These are phyloP conservation scores for Parascedosporium putredinis DNA, from an alignment of 2,329 filamentous ascomycete species.

Conservation along the genomic window DNA sequence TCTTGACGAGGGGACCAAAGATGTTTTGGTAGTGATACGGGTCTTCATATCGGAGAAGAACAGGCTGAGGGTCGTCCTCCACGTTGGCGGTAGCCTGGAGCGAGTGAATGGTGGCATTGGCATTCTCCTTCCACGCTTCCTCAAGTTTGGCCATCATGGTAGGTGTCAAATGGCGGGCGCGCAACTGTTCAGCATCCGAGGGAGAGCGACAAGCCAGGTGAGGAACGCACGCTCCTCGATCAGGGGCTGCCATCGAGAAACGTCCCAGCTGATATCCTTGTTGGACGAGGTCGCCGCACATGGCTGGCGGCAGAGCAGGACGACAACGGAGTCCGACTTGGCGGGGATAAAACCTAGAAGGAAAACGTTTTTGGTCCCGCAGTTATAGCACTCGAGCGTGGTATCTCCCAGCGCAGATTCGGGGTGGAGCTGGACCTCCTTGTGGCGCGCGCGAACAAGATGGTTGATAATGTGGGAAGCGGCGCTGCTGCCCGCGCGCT, in stretches of 20 bases:
- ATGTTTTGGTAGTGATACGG: conserved; percentile 98
- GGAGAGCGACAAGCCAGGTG: conserved; percentile 86
- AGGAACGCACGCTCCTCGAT: conserved; percentile 96
- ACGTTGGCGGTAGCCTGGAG: conserved; percentile 72
- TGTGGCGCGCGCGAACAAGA: conserved; percentile 90
- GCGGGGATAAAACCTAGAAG: conserved; percentile 95
- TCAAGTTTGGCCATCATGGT: conserved; percentile 94
- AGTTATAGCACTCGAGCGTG: conserved; percentile 97
- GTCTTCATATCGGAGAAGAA: conserved; percentile 89
- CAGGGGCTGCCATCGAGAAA: conserved; percentile 91
- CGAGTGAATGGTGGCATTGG: conserved; percentile 77
- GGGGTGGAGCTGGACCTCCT: conserved; percentile 95
- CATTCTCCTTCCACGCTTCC: conserved; percentile 97
- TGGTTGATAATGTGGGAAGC: conserved; percentile 99
- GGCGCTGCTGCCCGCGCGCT: conserved; percentile 93
- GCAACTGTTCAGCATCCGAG: conserved; percentile 89
- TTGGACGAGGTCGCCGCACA: conserved; percentile 90
- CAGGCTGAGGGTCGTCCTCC: conserved; percentile 90
- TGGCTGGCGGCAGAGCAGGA: conserved; percentile 90
- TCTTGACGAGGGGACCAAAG: conserved; percentile 95
- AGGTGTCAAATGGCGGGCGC: conserved; percentile 82
- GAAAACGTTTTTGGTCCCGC: conserved; percentile 98
- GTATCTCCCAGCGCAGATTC: conserved; percentile 90
- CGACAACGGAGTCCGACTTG: conserved; percentile 96
- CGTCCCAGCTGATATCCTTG: conserved; percentile 99